These are phyloP conservation scores for Apiospora pterosperma DNA, from an alignment of 2,329 filamentous ascomycete species.

Conservation along the genomic window DNA sequence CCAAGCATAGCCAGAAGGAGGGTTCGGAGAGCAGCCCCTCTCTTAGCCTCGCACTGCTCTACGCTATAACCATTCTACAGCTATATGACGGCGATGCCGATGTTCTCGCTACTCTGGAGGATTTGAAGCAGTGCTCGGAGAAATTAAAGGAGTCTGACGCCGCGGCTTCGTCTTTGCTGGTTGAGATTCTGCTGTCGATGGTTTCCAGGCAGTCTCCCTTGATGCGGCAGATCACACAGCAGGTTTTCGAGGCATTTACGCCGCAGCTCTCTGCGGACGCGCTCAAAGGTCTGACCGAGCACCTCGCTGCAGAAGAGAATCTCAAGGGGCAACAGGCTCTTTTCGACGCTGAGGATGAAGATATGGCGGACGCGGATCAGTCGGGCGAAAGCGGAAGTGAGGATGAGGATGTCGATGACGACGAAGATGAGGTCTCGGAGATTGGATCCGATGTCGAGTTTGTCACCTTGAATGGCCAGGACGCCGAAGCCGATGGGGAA, in stretches of 20 bases:
- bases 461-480: constrained; percentile 32
- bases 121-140: constrained; percentile 73
- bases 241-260: constrained; percentile 83
- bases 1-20: constrained; percentile 36
- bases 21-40: constrained; percentile 42
- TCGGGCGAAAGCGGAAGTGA: constrained; percentile 39
- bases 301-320: constrained; percentile 77
- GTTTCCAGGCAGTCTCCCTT: constrained; percentile 80
- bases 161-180: constrained; percentile 66
- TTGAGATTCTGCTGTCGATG: constrained; percentile 89
- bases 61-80: constrained; percentile 81
- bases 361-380: constrained; percentile 42
- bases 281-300: constrained; percentile 61
- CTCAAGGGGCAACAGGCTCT: constrained; percentile 80
- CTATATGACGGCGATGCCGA: constrained; percentile 88
- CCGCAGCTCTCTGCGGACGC: constrained; percentile 70
- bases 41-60: constrained; percentile 70
- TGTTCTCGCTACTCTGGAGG: constrained; percentile 75
- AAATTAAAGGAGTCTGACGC: constrained; percentile 57
- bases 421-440: constrained; percentile 37
- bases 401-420: constrained; percentile 35
- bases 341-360: constrained; percentile 68
- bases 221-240: constrained; percentile 80
- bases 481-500: constrained; percentile 38
- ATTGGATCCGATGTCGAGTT: constrained; percentile 40